These are phyloP conservation scores for Lactarius pseudohatsudake DNA, from an alignment of 768 basidiomycete species.

Conservation along the genomic window DNA sequence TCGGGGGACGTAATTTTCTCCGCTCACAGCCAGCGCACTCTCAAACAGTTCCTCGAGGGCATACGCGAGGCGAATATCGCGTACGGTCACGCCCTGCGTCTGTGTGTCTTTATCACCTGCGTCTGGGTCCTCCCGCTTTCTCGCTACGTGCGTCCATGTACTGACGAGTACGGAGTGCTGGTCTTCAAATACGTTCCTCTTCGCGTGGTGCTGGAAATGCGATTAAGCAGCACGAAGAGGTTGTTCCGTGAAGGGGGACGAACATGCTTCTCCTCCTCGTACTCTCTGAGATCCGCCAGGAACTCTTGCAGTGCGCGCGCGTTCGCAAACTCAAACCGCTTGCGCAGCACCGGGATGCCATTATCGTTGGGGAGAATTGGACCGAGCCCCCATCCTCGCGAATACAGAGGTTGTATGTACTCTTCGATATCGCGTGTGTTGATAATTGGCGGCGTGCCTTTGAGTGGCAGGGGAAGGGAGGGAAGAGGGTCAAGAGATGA, in stretches of 20 bases:
- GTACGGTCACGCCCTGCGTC: constrained; percentile 22
- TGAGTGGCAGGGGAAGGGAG: not conserved
- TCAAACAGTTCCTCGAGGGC: constrained; percentile 22
- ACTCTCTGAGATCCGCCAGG: constrained; percentile 13
- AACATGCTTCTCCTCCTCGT: constrained; percentile 16
- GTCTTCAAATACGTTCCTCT: constrained; percentile 2
- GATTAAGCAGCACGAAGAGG: not conserved
- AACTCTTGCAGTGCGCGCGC: constrained; percentile 4
- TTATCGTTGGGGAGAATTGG: constrained; percentile 20
- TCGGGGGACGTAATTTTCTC: constrained; percentile 7
- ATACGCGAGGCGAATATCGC: constrained; percentile 24
- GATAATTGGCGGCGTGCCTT: constrained; percentile 10
- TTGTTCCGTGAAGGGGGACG: not conserved
- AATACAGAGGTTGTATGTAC: constrained; percentile 21
- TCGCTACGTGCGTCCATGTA: constrained; percentile 25
- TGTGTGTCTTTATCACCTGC: not conserved
- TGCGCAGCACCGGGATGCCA: constrained; percentile 23
- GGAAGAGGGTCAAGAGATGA: constrained; percentile 18
- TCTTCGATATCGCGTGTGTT: constrained; percentile 14
- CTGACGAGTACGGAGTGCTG: constrained; percentile 19
- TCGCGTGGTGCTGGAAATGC: constrained; percentile 19
- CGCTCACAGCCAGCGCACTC: constrained; percentile 10
- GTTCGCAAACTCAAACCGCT: constrained; percentile 17
- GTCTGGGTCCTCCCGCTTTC: not conserved
- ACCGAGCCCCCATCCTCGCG: constrained; percentile 21